Conservation (phyloP, 208 protist species). For the Leishmania martiniquensis region DNA sequence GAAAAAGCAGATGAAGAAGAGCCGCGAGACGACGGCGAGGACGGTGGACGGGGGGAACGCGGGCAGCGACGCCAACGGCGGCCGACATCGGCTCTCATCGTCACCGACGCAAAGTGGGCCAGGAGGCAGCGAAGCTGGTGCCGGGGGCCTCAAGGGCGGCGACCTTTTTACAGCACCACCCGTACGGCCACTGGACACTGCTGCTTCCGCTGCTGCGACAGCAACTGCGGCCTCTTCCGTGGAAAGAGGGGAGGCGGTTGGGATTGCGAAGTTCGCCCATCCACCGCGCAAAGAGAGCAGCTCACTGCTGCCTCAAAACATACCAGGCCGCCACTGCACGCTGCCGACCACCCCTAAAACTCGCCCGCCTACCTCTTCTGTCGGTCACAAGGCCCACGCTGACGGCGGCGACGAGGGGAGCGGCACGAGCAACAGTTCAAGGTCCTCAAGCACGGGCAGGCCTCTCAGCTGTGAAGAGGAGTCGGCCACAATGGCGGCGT, state of each 20-base stretch:
- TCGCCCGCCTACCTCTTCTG: conserved; percentile 12
- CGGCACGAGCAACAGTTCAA: background rate
- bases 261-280: background rate
- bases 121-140: background rate
- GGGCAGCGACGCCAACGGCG: background rate
- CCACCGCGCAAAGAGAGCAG: background rate
- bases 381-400: background rate
- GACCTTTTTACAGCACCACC: background rate
- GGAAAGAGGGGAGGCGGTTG: background rate
- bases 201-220: background rate
- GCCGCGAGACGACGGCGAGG: background rate
- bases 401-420: background rate
- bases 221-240: background rate
- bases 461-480: background rate
- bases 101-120: background rate
- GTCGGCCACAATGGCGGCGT: background rate
- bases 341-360: conserved; percentile 14
- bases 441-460: background rate
- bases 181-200: background rate
- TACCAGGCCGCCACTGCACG: conserved; percentile 5
- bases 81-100: background rate
- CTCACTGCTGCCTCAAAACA: background rate
- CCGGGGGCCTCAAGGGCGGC: background rate
- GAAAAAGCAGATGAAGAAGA: background rate
- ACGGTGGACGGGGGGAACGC: background rate